These are phyloP conservation scores for Prunus armeniaca DNA, from an alignment of 306 rosid species.

Conservation along the genomic window DNA sequence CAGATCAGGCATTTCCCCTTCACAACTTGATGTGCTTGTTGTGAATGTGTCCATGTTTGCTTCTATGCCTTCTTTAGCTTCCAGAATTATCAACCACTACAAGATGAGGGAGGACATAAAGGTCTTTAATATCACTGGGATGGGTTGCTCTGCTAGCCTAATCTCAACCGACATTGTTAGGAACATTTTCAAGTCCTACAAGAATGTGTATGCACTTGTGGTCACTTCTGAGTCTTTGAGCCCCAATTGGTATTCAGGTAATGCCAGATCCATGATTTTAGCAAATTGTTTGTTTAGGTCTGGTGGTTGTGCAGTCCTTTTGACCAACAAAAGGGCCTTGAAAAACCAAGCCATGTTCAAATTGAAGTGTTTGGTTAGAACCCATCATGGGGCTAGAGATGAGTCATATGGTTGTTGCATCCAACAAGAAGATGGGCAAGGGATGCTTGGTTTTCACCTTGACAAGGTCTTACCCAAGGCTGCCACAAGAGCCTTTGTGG, in stretches of 20 bases:
- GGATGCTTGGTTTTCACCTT: constrained; percentile 54
- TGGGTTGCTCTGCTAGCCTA: constrained; percentile 93
- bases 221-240: constrained; percentile 78
- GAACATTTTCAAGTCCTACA: constrained; percentile 48
- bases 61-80: constrained; percentile 53
- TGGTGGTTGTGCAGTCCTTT: constrained; percentile 66
- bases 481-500: constrained; percentile 80
- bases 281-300: constrained; percentile 69
- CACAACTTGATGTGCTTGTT: constrained; percentile 71
- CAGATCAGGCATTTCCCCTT: constrained; percentile 47
- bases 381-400: constrained; percentile 78
- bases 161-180: constrained; percentile 58
- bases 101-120: constrained; percentile 71
- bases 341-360: constrained; percentile 41
- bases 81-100: constrained; percentile 56
- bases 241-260: constrained; percentile 87
- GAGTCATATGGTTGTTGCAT: constrained; percentile 67
- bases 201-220: constrained; percentile 61
- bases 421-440: constrained; percentile 71
- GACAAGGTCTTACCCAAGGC: constrained; percentile 74
- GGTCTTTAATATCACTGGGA: constrained; percentile 74
- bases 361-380: constrained; percentile 60
- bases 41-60: constrained; percentile 76
- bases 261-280: constrained; percentile 71
- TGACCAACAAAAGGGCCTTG: constrained; percentile 59